These are phyloP conservation scores for Aspergillus aculeatinus DNA, from an alignment of 2,329 filamentous ascomycete species.

Conservation along the genomic window DNA sequence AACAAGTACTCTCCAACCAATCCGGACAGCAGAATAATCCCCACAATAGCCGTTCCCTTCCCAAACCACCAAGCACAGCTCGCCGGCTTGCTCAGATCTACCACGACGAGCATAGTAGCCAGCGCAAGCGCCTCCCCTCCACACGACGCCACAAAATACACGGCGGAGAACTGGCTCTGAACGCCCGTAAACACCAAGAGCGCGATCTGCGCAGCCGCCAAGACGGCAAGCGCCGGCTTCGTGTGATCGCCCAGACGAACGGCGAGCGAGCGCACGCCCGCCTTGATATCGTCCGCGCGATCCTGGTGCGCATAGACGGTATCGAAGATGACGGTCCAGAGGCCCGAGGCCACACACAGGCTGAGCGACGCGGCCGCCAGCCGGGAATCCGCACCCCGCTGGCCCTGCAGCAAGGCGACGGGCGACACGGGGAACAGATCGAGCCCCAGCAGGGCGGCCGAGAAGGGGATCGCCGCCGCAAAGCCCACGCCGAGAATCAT, in stretches of 20 bases:
- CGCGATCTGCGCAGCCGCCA: conserved; percentile 1
- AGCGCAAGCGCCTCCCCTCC: conserved; percentile 1
- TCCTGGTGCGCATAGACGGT: conserved; percentile 96
- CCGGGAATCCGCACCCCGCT: background rate
- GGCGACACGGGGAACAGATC: background rate
- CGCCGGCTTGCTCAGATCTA: conserved; percentile 6
- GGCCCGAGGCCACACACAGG: conserved; percentile 30
- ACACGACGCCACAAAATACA: conserved; percentile 10
- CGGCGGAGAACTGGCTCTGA: background rate
- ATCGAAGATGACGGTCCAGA: conserved; percentile 87
- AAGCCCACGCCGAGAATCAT: conserved; percentile 6
- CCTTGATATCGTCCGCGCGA: conserved; percentile 79
- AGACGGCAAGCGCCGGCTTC: conserved; percentile 4
- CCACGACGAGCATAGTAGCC: conserved; percentile 4
- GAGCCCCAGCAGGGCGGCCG: background rate
- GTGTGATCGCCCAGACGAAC: conserved; percentile 41
- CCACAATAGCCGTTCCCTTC: conserved; percentile 7
- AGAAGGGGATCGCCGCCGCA: conserved; percentile 3
- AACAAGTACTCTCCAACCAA: conserved; percentile 8
- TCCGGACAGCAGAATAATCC: conserved; percentile 5
- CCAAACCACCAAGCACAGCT: conserved; percentile 18
- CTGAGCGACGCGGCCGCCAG: background rate
- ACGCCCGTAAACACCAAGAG: conserved; percentile 3
- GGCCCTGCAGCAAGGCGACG: background rate
- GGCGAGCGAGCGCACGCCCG: conserved; percentile 85